Evolutionary conservation across 192 early-diverging fungal species (phyloP).

Genomic region (Gamsiella multidivaricata): DNA sequence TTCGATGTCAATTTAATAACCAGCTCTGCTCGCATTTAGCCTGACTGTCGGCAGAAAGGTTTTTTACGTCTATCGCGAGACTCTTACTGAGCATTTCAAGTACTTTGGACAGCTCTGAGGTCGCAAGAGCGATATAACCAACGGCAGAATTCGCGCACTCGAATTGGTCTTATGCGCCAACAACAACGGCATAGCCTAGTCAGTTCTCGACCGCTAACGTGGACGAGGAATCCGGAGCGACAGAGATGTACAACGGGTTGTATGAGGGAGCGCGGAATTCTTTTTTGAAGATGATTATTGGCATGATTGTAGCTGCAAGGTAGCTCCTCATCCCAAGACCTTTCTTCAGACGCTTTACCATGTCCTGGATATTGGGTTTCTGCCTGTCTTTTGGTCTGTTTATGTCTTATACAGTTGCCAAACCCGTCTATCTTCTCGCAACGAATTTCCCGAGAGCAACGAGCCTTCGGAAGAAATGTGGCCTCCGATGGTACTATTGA

Average conservation of each 20-base stretch:
- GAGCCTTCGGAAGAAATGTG: not conserved
- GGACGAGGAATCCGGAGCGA: not conserved
- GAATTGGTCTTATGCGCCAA: conserved; percentile 9
- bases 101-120: conserved; percentile 11
- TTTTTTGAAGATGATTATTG: too few species aligned
- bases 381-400: conserved; percentile 11
- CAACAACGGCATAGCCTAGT: not conserved
- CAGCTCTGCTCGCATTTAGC: conserved; percentile 18
- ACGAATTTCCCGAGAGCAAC: conserved; percentile 1
- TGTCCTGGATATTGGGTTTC: not conserved
- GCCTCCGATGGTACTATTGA: conserved; percentile 2
- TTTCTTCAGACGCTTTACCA: conserved; percentile 24
- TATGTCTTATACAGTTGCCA: conserved; percentile 2
- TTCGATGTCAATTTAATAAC: conserved; percentile 20
- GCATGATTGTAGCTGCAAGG: too few species aligned
- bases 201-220: not conserved
- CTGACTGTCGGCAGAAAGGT: conserved; percentile 9
- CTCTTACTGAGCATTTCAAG: conserved; percentile 12
- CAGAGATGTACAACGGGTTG: not conserved
- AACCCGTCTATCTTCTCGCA: not conserved
- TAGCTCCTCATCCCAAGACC: conserved; percentile 3
- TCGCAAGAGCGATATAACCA: not conserved
- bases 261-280: not conserved
- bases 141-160: not conserved
- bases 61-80: conserved; percentile 12